These are phyloP conservation scores for Fraxinus nigra DNA, from an alignment of 305 asterid genomes.

Conservation along the genomic window DNA sequence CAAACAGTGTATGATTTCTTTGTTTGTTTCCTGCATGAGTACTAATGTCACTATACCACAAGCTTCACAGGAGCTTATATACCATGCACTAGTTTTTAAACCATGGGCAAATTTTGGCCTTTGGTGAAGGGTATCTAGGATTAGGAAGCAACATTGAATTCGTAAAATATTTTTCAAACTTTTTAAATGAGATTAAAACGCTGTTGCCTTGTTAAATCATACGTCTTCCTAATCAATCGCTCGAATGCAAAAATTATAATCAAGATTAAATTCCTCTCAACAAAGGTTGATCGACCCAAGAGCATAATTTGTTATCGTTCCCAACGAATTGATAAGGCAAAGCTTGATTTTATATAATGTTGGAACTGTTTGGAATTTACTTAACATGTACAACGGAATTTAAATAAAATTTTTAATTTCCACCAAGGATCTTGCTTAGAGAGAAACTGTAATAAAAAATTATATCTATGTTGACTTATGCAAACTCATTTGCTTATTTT, in stretches of 20 bases:
- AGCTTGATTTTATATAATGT: neutral
- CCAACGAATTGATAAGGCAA: neutral
- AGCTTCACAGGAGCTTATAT: conserved; percentile 31
- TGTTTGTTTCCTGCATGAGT: conserved; percentile 62
- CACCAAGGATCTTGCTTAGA: too few species aligned
- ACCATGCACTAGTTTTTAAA: too few species aligned
- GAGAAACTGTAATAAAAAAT: too few species aligned
- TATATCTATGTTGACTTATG: too few species aligned
- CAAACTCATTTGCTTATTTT: too few species aligned
- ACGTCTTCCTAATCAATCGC: neutral
- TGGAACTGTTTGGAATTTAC: neutral
- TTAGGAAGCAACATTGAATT: neutral
- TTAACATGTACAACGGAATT: too few species aligned
- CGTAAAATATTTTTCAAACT: neutral
- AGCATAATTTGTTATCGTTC: neutral
- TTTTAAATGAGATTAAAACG: too few species aligned
- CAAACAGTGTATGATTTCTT: conserved; percentile 26
- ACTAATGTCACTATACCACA: conserved; percentile 24
- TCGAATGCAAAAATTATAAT: neutral
- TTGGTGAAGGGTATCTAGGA: neutral
- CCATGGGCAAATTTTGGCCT: too few species aligned
- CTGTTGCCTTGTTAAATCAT: too few species aligned
- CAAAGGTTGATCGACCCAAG: neutral
- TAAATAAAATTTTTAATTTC: too few species aligned
- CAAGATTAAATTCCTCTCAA: neutral